phyloP scores from a whole-genome alignment of 257 asterid species.

The Solanum chilense region DNA sequence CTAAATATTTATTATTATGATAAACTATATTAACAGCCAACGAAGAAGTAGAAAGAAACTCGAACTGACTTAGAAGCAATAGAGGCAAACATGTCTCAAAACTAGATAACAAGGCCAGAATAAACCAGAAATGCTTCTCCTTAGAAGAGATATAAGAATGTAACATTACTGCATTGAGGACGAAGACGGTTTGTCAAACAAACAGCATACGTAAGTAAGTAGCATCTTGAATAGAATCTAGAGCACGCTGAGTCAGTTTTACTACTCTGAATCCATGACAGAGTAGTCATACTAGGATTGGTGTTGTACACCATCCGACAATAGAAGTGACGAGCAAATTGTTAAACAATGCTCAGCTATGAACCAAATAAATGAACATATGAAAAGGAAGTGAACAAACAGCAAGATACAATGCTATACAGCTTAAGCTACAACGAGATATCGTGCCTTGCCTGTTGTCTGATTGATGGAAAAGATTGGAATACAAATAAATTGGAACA shows the following conservation, averaged over 20 bases:
- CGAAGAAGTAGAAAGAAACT: background rate
- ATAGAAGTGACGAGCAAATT: background rate
- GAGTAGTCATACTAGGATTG: constrained; percentile 46
- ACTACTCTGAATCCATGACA: constrained; percentile 59
- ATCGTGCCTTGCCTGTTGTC: background rate
- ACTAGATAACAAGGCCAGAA: constrained; percentile 66
- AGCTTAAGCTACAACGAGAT: constrained; percentile 17
- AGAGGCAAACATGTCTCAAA: constrained; percentile 12
- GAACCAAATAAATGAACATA: background rate
- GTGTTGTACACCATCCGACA: constrained; percentile 40
- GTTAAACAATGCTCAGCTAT: background rate
- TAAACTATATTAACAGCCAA: background rate
- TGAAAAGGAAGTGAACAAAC: constrained; percentile 12
- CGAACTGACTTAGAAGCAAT: background rate
- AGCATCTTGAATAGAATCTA: constrained; percentile 44
- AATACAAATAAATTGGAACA: constrained; percentile 43
- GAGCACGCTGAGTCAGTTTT: constrained; percentile 46
- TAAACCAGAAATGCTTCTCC: constrained; percentile 87
- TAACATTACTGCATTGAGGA: background rate
- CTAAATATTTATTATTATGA: no score
- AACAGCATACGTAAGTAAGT: background rate
- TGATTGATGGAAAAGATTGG: constrained; percentile 18
- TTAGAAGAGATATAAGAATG: constrained; percentile 1
- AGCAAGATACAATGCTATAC: constrained; percentile 29
- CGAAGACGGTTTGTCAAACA: background rate